Percentiles rank a stretch among this genome's conserved stretches.
These are phyloP conservation scores for Alnus glutinosa DNA, from an alignment of 306 rosid genomes.

Conservation along the genomic window DNA sequence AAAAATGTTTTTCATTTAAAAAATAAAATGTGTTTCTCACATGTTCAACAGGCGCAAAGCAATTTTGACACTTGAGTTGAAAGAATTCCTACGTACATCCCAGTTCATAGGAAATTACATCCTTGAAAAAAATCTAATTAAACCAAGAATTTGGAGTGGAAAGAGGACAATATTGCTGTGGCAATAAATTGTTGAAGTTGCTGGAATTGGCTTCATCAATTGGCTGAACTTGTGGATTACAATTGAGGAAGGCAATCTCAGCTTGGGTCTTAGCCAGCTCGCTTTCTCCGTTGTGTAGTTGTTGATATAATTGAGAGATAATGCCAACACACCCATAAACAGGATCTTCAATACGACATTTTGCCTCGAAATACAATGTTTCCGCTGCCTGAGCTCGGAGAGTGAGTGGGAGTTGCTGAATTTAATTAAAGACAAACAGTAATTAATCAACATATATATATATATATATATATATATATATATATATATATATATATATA, in stretches of 20 bases:
- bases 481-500: too few relatives aligned
- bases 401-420: slow-evolving; percentile 53
- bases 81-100: too few relatives aligned
- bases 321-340: slow-evolving; percentile 71
- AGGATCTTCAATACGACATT: slow-evolving; percentile 59
- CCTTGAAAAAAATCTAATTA: slow-evolving; percentile 1
- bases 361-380: slow-evolving; percentile 57
- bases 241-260: slow-evolving; percentile 40
- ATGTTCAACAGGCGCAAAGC: too few relatives aligned
- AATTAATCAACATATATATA: too few relatives aligned
- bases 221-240: not conserved
- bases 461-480: too few relatives aligned
- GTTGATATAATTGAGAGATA: slow-evolving; percentile 52
- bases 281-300: slow-evolving; percentile 41
- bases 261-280: slow-evolving; percentile 53
- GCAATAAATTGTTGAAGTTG: slow-evolving; percentile 15
- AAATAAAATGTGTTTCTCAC: too few relatives aligned
- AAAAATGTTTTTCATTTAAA: too few relatives aligned
- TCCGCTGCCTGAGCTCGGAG: slow-evolving; percentile 54
- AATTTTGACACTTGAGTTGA: too few relatives aligned
- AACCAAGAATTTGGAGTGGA: slow-evolving; percentile 28
- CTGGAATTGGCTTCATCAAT: slow-evolving; percentile 15
- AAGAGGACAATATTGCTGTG: slow-evolving; percentile 24
- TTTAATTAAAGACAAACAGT: not conserved
- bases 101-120: too few relatives aligned